Evolutionary conservation across 179 eudicot genomes (phyloP), one percentile per base, ranked within the genome.

Genomic region (Corrigiola litoralis): DNA sequence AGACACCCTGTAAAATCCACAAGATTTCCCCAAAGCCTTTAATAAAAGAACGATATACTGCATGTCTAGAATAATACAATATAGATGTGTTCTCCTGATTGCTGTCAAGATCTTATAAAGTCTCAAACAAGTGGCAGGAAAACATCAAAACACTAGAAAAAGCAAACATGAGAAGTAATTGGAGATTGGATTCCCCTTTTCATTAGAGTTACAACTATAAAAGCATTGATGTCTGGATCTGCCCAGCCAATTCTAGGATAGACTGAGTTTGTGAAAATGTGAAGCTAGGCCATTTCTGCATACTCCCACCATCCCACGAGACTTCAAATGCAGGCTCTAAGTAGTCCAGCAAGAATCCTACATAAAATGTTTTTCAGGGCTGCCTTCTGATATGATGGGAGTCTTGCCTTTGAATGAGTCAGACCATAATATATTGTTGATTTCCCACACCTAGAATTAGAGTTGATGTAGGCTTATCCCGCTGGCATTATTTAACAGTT

Each of bases 1-100:
- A 90, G 34, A 90, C 76, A 67, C 95, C 97, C 72, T 68, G 63
- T 37, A 61, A 61, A 41, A 17, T 13, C 29, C 65, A 41, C 37
- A 53, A 29, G 42, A 33, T 59, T 37, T 13, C 25, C 29, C 37
- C 5, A 5, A 14, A 21, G 28, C 42, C n/a, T n/a, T n/a, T n/a
- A n/a, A n/a, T n/a, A n/a, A n/a, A n/a, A n/a, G n/a, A n/a, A n/a
- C n/a, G 25, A 20, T 18, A 20, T 21, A 6, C 12, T 18, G n/a
- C n/a, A n/a, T n/a, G n/a, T n/a, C n/a, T n/a, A n/a, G n/a, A n/a
- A n/a, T n/a, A n/a, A n/a, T n/a, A n/a, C n/a, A n/a, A n/a, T 37
- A 8, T 37, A 37, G 2, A 0, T 6, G 0, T 6, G 41, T 32
- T 55, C 36, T 18, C 36, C 10, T 9, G 1, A 4, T 7, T 11